Percentiles rank a stretch among this genome's conserved stretches.
Evolutionary conservation across 345 rosid species (phyloP).

Genomic region (Durio zibethinus): DNA sequence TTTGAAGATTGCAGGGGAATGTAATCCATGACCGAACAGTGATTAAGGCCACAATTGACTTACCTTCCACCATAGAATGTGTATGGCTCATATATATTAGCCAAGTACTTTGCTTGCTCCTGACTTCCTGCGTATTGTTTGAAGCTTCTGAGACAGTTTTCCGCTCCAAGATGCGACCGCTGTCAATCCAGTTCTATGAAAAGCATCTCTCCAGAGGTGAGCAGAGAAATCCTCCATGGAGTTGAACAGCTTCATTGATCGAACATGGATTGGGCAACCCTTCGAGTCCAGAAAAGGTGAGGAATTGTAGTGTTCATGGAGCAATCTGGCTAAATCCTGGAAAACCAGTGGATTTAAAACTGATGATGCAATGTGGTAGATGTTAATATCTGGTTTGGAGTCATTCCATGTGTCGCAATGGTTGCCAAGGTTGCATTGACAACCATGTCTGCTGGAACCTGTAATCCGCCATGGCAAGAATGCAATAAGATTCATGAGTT

Average conservation of each 20-base stretch:
- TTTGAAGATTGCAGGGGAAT: no score
- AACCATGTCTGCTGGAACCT: constrained; percentile 76
- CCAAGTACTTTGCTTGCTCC: constrained; percentile 81
- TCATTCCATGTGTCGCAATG: constrained; percentile 66
- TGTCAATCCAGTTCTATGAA: constrained; percentile 40
- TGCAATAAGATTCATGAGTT: neutral
- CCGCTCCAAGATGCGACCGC: constrained; percentile 34
- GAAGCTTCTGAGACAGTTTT: constrained; percentile 55
- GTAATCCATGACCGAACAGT: neutral
- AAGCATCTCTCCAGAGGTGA: constrained; percentile 65
- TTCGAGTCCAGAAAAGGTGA: constrained; percentile 67
- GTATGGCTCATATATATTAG: constrained; percentile 79
- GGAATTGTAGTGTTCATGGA: constrained; percentile 68
- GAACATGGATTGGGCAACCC: constrained; percentile 71
- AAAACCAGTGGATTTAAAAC: constrained; percentile 74
- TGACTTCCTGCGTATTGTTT: constrained; percentile 56
- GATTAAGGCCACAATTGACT: constrained; percentile 4
- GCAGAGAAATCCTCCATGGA: constrained; percentile 73
- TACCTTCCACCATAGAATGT: constrained; percentile 89
- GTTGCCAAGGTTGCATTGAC: constrained; percentile 92
- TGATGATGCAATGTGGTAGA: constrained; percentile 90
- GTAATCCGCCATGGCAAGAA: neutral
- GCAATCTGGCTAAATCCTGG: constrained; percentile 55
- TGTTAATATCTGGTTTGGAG: constrained; percentile 53
- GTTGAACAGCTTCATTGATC: constrained; percentile 71